Evolutionary conservation across 2,329 filamentous ascomycete genomes (phyloP).

Genomic region (Keithomyces neogunnii): DNA sequence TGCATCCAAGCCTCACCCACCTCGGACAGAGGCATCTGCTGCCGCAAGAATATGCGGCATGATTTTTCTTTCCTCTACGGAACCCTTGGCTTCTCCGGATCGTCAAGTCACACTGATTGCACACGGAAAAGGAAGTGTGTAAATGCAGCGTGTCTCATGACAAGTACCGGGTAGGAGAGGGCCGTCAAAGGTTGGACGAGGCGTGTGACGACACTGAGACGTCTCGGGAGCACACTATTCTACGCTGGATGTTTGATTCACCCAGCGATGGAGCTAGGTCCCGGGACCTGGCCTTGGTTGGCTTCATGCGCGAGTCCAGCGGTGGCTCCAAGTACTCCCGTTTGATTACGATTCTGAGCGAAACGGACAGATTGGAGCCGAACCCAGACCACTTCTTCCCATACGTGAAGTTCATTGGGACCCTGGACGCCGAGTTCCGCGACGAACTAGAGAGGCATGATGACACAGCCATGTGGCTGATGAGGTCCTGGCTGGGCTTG

Average conservation of each 20-base stretch:
- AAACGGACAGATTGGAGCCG: constrained; percentile 6
- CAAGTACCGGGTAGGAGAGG: too few species aligned
- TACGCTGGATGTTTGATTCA: too few species aligned
- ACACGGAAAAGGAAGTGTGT: too few species aligned
- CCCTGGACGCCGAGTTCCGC: constrained; percentile 13
- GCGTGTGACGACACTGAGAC: constrained; percentile 6
- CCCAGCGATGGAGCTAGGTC: constrained; percentile 1
- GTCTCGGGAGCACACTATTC: too few species aligned
- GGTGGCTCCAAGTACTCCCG: not conserved
- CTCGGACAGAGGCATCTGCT: too few species aligned
- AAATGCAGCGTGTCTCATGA: too few species aligned
- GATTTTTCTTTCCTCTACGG: too few species aligned
- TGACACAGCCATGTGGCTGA: constrained; percentile 15
- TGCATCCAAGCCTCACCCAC: too few species aligned
- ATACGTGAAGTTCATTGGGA: constrained; percentile 14
- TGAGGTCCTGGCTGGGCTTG: constrained; percentile 17
- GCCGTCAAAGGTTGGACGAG: constrained; percentile 4
- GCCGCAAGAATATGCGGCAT: too few species aligned
- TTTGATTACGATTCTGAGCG: constrained; percentile 9
- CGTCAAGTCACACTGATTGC: too few species aligned
- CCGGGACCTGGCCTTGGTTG: not conserved
- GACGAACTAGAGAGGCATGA: constrained; percentile 11
- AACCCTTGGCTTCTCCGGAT: too few species aligned
- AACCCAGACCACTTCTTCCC: constrained; percentile 9
- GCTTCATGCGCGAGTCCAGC: not conserved